Conservation (phyloP, 495 filamentous ascomycete genomes). For the Hypomontagnella submonticulosa region DNA sequence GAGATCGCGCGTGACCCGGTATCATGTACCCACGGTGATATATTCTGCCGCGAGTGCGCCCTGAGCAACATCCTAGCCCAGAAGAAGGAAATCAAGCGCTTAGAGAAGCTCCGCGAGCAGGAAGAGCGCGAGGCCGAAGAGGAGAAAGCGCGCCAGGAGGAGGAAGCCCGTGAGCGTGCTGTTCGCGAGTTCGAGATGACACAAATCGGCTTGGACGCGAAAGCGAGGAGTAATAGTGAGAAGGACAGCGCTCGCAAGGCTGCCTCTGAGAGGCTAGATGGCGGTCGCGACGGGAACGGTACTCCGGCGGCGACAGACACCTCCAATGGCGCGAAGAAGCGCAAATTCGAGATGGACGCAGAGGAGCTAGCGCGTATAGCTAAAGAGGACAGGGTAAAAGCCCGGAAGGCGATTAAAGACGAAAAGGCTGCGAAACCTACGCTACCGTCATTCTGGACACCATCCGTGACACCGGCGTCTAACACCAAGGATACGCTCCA, state of each 20-base stretch:
- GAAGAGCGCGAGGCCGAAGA: constrained; percentile 66
- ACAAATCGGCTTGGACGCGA: constrained; percentile 75
- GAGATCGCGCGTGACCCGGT: constrained; percentile 86
- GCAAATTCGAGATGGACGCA: constrained; percentile 86
- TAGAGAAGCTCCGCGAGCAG: constrained; percentile 73
- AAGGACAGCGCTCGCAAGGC: constrained; percentile 47
- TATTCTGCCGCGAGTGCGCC: constrained; percentile 98
- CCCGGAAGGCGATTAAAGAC: constrained; percentile 72
- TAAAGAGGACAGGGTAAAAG: constrained; percentile 73
- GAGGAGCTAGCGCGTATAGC: constrained; percentile 80
- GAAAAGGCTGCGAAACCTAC: constrained; percentile 81
- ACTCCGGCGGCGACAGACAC: constrained; percentile 32
- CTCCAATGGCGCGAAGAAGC: constrained; percentile 57
- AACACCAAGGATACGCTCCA: constrained; percentile 61
- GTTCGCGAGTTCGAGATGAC: constrained; percentile 72
- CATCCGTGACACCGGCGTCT: constrained; percentile 78
- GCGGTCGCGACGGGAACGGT: constrained; percentile 9
- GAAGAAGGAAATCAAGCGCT: constrained; percentile 89
- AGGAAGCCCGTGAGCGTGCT: constrained; percentile 67
- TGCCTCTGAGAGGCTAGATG: constrained; percentile 22
- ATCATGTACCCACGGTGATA: constrained; percentile 76
- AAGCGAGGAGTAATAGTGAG: constrained; percentile 46
- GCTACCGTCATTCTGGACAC: constrained; percentile 95
- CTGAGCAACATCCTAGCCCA: constrained; percentile 90
- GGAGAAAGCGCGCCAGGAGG: constrained; percentile 61